Conservation (phyloP, 2,329 filamentous ascomycete species). For the Cladosporium velox region DNA sequence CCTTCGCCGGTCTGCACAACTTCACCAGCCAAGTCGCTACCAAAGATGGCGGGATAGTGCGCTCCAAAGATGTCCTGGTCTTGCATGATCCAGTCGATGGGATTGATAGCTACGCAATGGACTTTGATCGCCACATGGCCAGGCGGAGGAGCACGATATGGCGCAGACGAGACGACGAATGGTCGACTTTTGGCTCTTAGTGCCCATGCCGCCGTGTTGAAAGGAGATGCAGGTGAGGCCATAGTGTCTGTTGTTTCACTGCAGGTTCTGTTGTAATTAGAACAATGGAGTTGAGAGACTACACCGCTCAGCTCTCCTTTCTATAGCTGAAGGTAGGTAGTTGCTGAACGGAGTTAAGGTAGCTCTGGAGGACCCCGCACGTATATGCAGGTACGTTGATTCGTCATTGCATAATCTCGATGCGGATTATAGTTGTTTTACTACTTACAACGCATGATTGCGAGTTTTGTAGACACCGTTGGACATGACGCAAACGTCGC, state of each 20-base stretch:
- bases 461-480: background rate
- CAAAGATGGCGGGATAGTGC: constrained; percentile 30
- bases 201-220: constrained; percentile 41
- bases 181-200: constrained; percentile 35
- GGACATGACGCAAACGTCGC: background rate
- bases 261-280: background rate
- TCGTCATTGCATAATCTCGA: background rate
- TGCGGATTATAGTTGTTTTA: background rate
- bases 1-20: constrained; percentile 34
- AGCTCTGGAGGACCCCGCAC: background rate
- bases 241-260: background rate
- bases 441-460: background rate
- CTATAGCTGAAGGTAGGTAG: background rate
- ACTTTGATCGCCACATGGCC: constrained; percentile 45
- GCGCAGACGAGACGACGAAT: constrained; percentile 41
- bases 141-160: constrained; percentile 39
- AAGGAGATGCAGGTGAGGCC: background rate
- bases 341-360: background rate
- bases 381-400: constrained; percentile 1
- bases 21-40: constrained; percentile 32
- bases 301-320: background rate
- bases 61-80: constrained; percentile 39
- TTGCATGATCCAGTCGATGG: constrained; percentile 42
- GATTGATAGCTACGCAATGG: constrained; percentile 42
- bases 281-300: background rate